A percentile compares a stretch with the other conserved stretches of the same genome.
Conservation (phyloP, 2,329 filamentous ascomycete genomes). For the Botrytis squamosa region DNA sequence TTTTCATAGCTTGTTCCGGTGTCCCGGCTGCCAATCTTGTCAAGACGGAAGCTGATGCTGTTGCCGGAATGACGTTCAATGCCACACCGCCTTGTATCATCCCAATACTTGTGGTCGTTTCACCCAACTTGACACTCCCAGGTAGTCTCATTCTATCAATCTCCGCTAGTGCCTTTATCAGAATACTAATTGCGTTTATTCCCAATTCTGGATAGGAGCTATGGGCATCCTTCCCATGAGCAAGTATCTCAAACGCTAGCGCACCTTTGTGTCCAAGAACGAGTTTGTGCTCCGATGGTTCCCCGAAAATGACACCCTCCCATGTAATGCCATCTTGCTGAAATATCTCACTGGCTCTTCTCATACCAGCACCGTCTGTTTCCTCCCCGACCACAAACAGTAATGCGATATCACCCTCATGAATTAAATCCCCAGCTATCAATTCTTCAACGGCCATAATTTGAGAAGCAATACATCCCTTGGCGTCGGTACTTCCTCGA, state of each 20-base stretch:
- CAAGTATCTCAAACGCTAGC: slow-evolving; percentile 62
- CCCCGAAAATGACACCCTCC: slow-evolving; percentile 79
- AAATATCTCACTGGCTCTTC: slow-evolving; percentile 46
- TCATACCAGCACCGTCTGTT: slow-evolving; percentile 78
- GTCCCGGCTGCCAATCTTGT: slow-evolving; percentile 8
- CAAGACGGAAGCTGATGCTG: slow-evolving; percentile 2
- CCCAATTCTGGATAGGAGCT: slow-evolving; percentile 90
- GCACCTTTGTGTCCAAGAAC: slow-evolving; percentile 89
- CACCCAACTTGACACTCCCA: slow-evolving; percentile 71
- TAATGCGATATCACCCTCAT: slow-evolving; percentile 52
- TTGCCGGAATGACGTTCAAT: slow-evolving; percentile 76
- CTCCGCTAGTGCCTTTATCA: slow-evolving; percentile 66
- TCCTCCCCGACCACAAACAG: slow-evolving; percentile 80
- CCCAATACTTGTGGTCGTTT: slow-evolving; percentile 85
- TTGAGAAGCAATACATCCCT: slow-evolving; percentile 68
- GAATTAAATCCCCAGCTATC: slow-evolving; percentile 42
- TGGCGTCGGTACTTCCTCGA: slow-evolving; percentile 70
- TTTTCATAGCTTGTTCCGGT: background rate
- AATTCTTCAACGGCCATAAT: slow-evolving; percentile 64
- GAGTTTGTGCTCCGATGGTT: slow-evolving; percentile 85
- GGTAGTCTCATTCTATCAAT: slow-evolving; percentile 70
- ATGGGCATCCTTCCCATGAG: slow-evolving; percentile 74
- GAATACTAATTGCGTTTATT: slow-evolving; percentile 74
- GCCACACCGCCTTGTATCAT: slow-evolving; percentile 75
- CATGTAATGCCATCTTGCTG: slow-evolving; percentile 43